A percentile compares a stretch with the other conserved stretches of the same genome.
phyloP scores from a whole-genome alignment of 1,284 basidiomycete genomes.

The Bjerkandera adusta region DNA sequence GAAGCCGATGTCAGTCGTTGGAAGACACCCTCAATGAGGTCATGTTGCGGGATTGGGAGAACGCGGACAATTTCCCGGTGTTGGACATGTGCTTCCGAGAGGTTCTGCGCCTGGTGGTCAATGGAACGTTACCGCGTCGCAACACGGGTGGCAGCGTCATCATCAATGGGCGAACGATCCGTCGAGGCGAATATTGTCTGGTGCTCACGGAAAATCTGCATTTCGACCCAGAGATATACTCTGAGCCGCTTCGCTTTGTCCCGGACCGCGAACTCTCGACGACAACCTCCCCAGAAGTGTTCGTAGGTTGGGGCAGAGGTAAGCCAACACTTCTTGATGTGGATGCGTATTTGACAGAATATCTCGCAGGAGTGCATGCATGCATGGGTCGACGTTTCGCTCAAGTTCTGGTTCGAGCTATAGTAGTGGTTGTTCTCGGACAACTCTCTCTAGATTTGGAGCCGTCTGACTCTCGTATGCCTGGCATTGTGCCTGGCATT shows the following conservation, averaged over 20 bases:
- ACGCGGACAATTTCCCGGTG: background rate
- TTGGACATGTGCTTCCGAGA: background rate
- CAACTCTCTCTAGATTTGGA: background rate
- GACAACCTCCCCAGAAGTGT: background rate
- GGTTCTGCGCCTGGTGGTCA: background rate
- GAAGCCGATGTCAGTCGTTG: background rate
- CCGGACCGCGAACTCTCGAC: background rate
- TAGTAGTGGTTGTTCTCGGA: background rate
- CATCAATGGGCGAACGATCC: background rate
- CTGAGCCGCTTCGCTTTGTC: background rate
- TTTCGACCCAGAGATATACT: background rate
- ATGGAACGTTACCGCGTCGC: background rate
- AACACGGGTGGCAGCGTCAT: background rate
- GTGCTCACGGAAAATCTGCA: background rate
- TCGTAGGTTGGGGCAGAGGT: background rate
- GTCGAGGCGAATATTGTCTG: background rate
- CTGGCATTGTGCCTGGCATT: background rate
- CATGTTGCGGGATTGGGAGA: background rate
- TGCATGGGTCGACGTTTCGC: background rate
- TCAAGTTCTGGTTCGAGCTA: background rate
- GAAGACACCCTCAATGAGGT: background rate
- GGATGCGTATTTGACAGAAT: background rate
- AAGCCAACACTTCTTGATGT: background rate
- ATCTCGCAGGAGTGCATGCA: background rate
- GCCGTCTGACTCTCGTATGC: background rate